Evolutionary conservation across 2,329 filamentous ascomycete species (phyloP).

Genomic region (Madurella fahalii): DNA sequence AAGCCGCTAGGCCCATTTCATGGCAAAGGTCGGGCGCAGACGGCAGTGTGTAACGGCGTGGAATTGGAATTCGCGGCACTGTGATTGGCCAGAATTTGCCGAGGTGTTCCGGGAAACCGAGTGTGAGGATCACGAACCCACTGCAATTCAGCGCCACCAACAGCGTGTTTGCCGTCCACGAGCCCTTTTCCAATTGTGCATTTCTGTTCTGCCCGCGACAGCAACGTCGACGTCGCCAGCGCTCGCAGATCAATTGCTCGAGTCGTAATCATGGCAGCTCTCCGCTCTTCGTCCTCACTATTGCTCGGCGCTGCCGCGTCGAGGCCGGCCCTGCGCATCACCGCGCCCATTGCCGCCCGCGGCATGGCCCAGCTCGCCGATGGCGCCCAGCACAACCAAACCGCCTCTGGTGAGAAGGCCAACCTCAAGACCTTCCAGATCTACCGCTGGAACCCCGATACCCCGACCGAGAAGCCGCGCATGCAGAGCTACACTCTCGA

Average conservation of each 20-base stretch:
- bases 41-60: slow-evolving; percentile 8
- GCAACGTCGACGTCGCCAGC: slow-evolving; percentile 10
- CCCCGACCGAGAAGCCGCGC: slow-evolving; percentile 83
- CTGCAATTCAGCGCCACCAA: slow-evolving; percentile 19
- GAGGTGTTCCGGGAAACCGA: slow-evolving; percentile 24
- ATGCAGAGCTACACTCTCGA: slow-evolving; percentile 96
- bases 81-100: slow-evolving; percentile 22
- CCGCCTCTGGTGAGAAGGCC: slow-evolving; percentile 59
- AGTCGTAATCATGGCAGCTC: slow-evolving; percentile 52
- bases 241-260: slow-evolving; percentile 11
- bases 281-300: slow-evolving; percentile 54
- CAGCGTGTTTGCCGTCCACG: slow-evolving; percentile 14
- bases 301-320: slow-evolving; percentile 47
- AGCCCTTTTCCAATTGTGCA: slow-evolving; percentile 15
- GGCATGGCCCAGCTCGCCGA: slow-evolving; percentile 34
- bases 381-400: slow-evolving; percentile 43
- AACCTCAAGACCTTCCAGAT: slow-evolving; percentile 93
- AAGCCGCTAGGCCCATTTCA: slow-evolving; percentile 2
- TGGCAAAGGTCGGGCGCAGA: slow-evolving; percentile 10
- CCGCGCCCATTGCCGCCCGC: slow-evolving; percentile 23
- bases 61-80: slow-evolving; percentile 17
- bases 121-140: slow-evolving; percentile 19
- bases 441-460: slow-evolving; percentile 97
- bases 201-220: slow-evolving; percentile 3
- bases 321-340: slow-evolving; percentile 36